phyloP scores from a whole-genome alignment of 129 eudicot species.

The Pittosporum tobira region DNA sequence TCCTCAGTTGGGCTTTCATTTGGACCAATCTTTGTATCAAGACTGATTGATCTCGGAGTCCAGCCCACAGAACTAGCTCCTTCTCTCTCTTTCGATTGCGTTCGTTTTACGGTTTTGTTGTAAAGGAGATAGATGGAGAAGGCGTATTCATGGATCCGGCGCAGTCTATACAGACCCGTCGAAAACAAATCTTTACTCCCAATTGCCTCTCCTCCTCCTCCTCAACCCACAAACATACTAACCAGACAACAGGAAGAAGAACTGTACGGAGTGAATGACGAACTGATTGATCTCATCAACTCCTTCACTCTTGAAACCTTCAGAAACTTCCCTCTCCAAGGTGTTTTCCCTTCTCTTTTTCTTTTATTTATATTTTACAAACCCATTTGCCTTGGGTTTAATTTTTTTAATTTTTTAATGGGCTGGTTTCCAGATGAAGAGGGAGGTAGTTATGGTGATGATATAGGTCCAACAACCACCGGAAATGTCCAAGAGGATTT shows the following conservation, averaged over 20 bases:
- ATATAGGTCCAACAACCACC: conserved; percentile 24
- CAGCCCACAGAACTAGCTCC: conserved; percentile 1
- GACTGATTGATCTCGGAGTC: neutral
- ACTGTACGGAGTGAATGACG: conserved; percentile 60
- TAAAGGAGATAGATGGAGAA: conserved; percentile 20
- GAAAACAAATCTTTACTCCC: conserved; percentile 25
- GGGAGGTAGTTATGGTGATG: conserved; percentile 21
- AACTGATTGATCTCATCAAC: conserved; percentile 47
- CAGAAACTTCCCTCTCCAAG: conserved; percentile 57
- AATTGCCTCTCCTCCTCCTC: conserved; percentile 1
- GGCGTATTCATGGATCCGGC: conserved; percentile 60
- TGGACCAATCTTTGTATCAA: too few species aligned
- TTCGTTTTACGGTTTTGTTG: neutral
- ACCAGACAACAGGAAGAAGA: conserved; percentile 28
- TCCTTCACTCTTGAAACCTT: conserved; percentile 75
- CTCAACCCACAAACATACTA: neutral
- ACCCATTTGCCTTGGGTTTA: neutral
- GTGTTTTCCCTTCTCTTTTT: conserved; percentile 16
- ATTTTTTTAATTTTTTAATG: neutral
- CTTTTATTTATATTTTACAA: neutral
- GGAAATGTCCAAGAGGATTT: conserved; percentile 56
- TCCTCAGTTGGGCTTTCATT: too few species aligned
- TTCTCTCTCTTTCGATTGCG: neutral
- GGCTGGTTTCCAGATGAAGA: conserved; percentile 34
- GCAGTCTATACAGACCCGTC: conserved; percentile 21